These are phyloP conservation scores for Peronospora belbahrii DNA, from an alignment of 352 stramenopile genomes.

Conservation along the genomic window DNA sequence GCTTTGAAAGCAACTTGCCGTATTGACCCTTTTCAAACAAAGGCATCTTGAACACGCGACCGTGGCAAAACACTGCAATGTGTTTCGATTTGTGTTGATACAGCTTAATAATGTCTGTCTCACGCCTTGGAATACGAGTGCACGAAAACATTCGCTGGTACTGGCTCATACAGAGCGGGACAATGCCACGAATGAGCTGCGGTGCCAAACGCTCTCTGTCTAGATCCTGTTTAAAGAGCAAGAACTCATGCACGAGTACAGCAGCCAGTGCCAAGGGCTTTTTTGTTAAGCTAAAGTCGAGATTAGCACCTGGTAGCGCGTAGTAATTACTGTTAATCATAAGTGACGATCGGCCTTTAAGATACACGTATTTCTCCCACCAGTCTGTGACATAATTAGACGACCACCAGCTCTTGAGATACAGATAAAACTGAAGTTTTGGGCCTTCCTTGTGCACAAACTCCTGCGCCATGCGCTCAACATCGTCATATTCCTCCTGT, in stretches of 20 bases:
- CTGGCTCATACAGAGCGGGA: conserved; percentile 88
- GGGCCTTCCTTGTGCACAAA: conserved; percentile 84
- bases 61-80: conserved; percentile 79
- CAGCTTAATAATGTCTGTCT: conserved; percentile 76
- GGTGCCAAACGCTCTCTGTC: conserved; percentile 77
- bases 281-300: conserved; percentile 51
- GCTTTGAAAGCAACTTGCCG: conserved; percentile 62
- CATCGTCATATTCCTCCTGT: conserved; percentile 81
- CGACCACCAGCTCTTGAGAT: conserved; percentile 86
- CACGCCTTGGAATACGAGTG: conserved; percentile 80
- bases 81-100: conserved; percentile 76
- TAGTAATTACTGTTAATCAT: conserved; percentile 93
- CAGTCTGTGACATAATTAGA: conserved; percentile 88
- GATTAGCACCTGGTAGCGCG: conserved; percentile 55
- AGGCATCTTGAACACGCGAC: conserved; percentile 86
- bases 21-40: conserved; percentile 75
- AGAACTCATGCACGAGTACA: conserved; percentile 63
- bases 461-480: conserved; percentile 76
- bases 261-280: conserved; percentile 64
- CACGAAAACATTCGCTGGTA: conserved; percentile 87
- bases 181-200: conserved; percentile 76
- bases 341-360: conserved; percentile 80
- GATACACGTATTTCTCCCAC: conserved; percentile 88
- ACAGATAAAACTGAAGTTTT: conserved; percentile 87
- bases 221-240: conserved; percentile 83